Conservation (phyloP, 2,329 filamentous ascomycete genomes). For the Sclerotinia sclerotiorum region DNA sequence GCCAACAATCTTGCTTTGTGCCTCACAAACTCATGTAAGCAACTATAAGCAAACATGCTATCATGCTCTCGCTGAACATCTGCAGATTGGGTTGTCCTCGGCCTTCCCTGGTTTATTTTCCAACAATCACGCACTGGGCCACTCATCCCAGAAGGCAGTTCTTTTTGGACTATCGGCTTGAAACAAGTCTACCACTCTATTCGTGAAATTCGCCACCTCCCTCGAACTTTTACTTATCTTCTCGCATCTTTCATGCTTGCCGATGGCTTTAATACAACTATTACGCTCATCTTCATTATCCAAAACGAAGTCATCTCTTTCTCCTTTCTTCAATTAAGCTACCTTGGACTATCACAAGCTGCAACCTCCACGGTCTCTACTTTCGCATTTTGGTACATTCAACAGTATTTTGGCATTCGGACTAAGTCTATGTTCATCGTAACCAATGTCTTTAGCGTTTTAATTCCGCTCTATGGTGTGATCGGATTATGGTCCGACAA, state of each 20-base stretch:
- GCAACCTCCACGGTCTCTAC: slow-evolving; percentile 44
- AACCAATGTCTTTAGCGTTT: slow-evolving; percentile 45
- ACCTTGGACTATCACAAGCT: slow-evolving; percentile 45
- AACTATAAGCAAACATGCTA: neutral
- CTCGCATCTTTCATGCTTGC: slow-evolving; percentile 46
- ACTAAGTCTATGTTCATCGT: slow-evolving; percentile 47
- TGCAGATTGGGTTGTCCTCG: slow-evolving; percentile 45
- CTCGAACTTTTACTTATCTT: slow-evolving; percentile 46
- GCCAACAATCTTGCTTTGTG: slow-evolving; percentile 45
- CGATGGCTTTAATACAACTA: slow-evolving; percentile 46
- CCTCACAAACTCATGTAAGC: slow-evolving; percentile 45
- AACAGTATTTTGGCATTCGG: slow-evolving; percentile 44
- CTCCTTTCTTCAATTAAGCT: slow-evolving; percentile 45
- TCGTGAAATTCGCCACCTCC: slow-evolving; percentile 43
- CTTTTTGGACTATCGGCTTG: slow-evolving; percentile 44
- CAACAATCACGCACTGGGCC: slow-evolving; percentile 45
- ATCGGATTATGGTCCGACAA: slow-evolving; percentile 44
- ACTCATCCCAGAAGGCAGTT: slow-evolving; percentile 44
- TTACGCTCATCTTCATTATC: slow-evolving; percentile 43
- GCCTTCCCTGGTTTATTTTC: slow-evolving; percentile 47
- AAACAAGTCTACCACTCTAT: slow-evolving; percentile 45
- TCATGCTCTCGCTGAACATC: neutral
- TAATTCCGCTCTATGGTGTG: slow-evolving; percentile 47
- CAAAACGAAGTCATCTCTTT: slow-evolving; percentile 45
- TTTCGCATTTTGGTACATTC: slow-evolving; percentile 46